Conservation (phyloP, 805 yeast genomes). For the Cyberlindnera subsufficiens region DNA sequence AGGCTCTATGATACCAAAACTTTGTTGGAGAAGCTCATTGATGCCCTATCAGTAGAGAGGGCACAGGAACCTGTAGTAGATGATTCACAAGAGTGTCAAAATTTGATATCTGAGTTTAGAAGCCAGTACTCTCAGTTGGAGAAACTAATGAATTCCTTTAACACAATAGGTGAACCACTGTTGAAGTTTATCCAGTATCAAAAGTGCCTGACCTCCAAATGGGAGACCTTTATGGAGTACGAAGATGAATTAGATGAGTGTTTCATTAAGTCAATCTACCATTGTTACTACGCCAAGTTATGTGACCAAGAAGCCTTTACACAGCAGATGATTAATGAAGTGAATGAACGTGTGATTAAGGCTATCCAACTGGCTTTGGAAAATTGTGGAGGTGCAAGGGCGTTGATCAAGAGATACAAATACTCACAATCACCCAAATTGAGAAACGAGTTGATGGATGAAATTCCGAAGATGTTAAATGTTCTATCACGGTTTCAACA, state of each 20-base stretch:
- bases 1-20: slow-evolving; percentile 15
- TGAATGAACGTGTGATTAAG: slow-evolving; percentile 23
- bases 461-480: slow-evolving; percentile 25
- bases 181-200: slow-evolving; percentile 9
- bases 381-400: slow-evolving; percentile 20
- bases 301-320: slow-evolving; percentile 24
- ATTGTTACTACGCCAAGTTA: slow-evolving; percentile 23
- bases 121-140: background rate
- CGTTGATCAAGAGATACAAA: slow-evolving; percentile 26
- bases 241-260: slow-evolving; percentile 16
- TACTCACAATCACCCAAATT: slow-evolving; percentile 16
- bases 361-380: slow-evolving; percentile 24
- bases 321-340: slow-evolving; percentile 20
- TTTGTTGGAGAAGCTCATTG: slow-evolving; percentile 11
- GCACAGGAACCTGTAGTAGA: background rate
- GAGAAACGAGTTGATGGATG: slow-evolving; percentile 23
- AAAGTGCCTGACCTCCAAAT: slow-evolving; percentile 17
- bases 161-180: slow-evolving; percentile 8
- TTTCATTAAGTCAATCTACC: slow-evolving; percentile 24
- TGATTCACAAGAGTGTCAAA: background rate
- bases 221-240: slow-evolving; percentile 27
- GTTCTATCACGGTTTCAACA: slow-evolving; percentile 11
- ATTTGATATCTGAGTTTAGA: background rate
- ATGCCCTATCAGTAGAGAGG: background rate
- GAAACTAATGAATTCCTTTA: slow-evolving; percentile 5